phyloP scores from a whole-genome alignment of 768 basidiomycete species.

The Pleurotus platypus region DNA sequence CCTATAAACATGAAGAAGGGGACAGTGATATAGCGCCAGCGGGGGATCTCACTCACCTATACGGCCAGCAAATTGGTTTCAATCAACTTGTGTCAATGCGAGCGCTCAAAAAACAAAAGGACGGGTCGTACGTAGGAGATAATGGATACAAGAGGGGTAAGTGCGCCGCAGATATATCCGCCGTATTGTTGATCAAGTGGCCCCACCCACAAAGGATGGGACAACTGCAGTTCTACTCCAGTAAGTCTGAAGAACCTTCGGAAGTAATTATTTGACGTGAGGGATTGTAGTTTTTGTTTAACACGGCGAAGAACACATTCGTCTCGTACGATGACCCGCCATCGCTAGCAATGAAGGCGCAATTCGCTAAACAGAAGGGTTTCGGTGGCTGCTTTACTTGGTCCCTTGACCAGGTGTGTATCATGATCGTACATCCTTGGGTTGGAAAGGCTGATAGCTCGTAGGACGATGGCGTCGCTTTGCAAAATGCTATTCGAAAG shows the following conservation, averaged over 20 bases:
- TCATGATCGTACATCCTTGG: background rate
- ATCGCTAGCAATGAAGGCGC: conserved; percentile 48
- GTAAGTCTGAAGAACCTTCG: conserved; percentile 31
- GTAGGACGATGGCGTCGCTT: conserved; percentile 32
- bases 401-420: conserved; percentile 51
- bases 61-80: conserved; percentile 53
- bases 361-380: conserved; percentile 46
- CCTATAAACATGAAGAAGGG: conserved; percentile 14
- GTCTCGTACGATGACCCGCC: conserved; percentile 64
- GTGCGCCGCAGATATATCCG: conserved; percentile 7
- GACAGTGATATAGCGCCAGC: conserved; percentile 16
- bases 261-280: conserved; percentile 6
- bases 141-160: conserved; percentile 48
- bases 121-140: conserved; percentile 38
- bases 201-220: conserved; percentile 46
- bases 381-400: conserved; percentile 57
- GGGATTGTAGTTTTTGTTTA: conserved; percentile 35
- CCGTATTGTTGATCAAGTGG: background rate
- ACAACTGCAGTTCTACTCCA: conserved; percentile 66
- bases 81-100: conserved; percentile 39
- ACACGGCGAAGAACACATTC: conserved; percentile 41
- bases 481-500: conserved; percentile 41
- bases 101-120: conserved; percentile 34
- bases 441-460: background rate
- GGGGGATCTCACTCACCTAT: conserved; percentile 41